Evolutionary conservation across 768 basidiomycete genomes (phyloP), one percentile per base, ranked within the genome.

Genomic region (Rubroboletus satanas): DNA sequence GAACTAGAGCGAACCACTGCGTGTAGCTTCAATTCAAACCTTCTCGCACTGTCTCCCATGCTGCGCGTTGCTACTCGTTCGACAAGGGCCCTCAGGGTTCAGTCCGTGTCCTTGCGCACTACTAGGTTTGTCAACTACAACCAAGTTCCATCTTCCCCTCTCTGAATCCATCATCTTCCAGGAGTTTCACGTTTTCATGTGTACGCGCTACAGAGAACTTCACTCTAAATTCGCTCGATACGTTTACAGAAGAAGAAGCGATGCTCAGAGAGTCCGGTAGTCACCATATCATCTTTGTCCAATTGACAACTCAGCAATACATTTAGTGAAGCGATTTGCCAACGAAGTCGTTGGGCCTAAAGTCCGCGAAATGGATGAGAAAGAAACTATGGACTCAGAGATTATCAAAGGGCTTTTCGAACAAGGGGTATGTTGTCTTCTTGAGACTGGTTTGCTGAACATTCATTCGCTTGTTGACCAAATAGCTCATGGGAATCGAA

Each of bases 301-400:
- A 14, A 18, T 31, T 5, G 51, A 43, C 52, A 8, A 56, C 55
- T 58, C 11, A 52, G 55, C 41, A n/a, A 58, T 52, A 45, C n/a
- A 29, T 35, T 18, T 66, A 93, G 96, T 98, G 23, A 79, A 79
- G 63, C 87, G 91, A 28, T 98, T 98, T 63, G 92, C 95, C 0
- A 77, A 81, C 49, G 94, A 98, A 49, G 86, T 96, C 29, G 83
- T 99, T 18, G 90, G 75, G 4, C 97, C 97, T 45, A 91, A 86
- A 71, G 95, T 97, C 54, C 82, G 85, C 21, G 93, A 95, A 71
- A 99, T 99, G 97, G 97, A 99, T 66, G 97, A 99, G 79, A 89
- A 86, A 52, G 96, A 99, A 73, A 75, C 71, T 53, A 98, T 99
- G 96, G 94, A 98, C 68, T 84, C 90, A 1, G 79, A 74, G 0